phyloP scores from a whole-genome alignment of 495 filamentous ascomycete species.

The Trichoderma virens region DNA sequence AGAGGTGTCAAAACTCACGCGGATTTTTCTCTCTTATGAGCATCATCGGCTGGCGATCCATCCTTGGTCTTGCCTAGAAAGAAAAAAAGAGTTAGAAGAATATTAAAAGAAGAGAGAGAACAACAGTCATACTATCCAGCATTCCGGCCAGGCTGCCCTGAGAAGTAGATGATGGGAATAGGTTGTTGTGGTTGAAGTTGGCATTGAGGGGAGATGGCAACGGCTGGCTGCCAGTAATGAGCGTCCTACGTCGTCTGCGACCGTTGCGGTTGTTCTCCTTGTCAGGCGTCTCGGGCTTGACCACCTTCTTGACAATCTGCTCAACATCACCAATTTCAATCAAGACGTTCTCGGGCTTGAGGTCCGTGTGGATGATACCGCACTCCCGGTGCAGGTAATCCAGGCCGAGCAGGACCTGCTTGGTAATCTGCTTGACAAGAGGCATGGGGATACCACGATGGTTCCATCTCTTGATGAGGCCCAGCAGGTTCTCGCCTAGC shows the following conservation, averaged over 20 bases:
- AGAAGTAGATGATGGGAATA: slow-evolving; percentile 61
- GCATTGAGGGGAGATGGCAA: slow-evolving; percentile 91
- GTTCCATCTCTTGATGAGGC: slow-evolving; percentile 97
- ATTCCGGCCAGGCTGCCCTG: slow-evolving; percentile 79
- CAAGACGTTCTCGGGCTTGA: slow-evolving; percentile 96
- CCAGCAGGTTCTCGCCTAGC: slow-evolving; percentile 88
- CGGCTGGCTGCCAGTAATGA: slow-evolving; percentile 96
- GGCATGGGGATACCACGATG: slow-evolving; percentile 94
- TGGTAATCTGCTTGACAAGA: slow-evolving; percentile 96
- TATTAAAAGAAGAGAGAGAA: neutral
- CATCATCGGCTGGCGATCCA: slow-evolving; percentile 46
- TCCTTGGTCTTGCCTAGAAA: slow-evolving; percentile 46
- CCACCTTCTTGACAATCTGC: slow-evolving; percentile 88
- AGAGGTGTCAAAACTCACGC: slow-evolving; percentile 55
- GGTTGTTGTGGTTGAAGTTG: slow-evolving; percentile 70
- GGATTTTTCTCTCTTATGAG: slow-evolving; percentile 86
- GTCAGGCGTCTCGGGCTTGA: slow-evolving; percentile 71
- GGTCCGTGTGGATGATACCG: slow-evolving; percentile 96
- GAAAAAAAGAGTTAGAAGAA: slow-evolving; percentile 21
- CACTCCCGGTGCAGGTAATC: slow-evolving; percentile 97
- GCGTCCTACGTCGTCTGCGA: slow-evolving; percentile 78
- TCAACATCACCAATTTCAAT: slow-evolving; percentile 99
- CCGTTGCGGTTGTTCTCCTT: slow-evolving; percentile 93
- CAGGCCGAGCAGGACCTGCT: slow-evolving; percentile 89
- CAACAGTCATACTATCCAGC: slow-evolving; percentile 57